Conservation (phyloP, 2,329 filamentous ascomycete genomes). For the Aureobasidium zeae region DNA sequence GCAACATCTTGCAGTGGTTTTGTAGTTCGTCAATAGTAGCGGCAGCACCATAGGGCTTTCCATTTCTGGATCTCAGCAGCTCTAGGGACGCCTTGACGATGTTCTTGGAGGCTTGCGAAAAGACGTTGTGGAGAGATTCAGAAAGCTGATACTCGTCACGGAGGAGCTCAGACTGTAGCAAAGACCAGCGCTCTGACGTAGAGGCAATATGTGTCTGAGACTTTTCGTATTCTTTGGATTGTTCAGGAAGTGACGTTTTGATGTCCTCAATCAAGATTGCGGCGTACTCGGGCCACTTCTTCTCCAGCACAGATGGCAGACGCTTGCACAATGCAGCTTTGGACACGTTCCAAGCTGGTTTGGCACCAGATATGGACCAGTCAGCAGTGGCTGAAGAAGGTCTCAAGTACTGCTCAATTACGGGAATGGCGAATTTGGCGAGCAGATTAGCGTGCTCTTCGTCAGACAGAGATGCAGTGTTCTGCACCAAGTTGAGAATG, state of each 20-base stretch:
- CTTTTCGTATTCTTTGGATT: slow-evolving; percentile 64
- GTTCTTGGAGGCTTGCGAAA: slow-evolving; percentile 31
- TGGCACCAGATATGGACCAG: slow-evolving; percentile 43
- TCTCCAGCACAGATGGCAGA: slow-evolving; percentile 30
- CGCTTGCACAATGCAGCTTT: slow-evolving; percentile 17
- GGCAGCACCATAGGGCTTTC: slow-evolving; percentile 59
- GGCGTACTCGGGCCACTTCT: slow-evolving; percentile 55
- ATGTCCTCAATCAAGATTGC: slow-evolving; percentile 56
- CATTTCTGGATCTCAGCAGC: slow-evolving; percentile 45
- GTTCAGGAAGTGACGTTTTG: slow-evolving; percentile 67
- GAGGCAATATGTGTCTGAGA: slow-evolving; percentile 63
- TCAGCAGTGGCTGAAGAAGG: slow-evolving; percentile 36
- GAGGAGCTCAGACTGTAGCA: slow-evolving; percentile 40
- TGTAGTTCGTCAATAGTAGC: slow-evolving; percentile 47
- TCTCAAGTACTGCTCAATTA: slow-evolving; percentile 45
- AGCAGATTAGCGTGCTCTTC: slow-evolving; percentile 41
- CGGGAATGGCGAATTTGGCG: slow-evolving; percentile 41
- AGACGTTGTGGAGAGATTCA: slow-evolving; percentile 18
- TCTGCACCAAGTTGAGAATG: slow-evolving; percentile 42
- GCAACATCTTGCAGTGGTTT: slow-evolving; percentile 33
- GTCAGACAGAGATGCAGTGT: slow-evolving; percentile 27
- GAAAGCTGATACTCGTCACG: slow-evolving; percentile 22
- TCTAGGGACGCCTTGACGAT: slow-evolving; percentile 43
- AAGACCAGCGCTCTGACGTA: slow-evolving; percentile 55
- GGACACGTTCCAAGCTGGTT: slow-evolving; percentile 37